phyloP scores from a whole-genome alignment of 495 filamentous ascomycete species.

The Lichenothelia convexa region DNA sequence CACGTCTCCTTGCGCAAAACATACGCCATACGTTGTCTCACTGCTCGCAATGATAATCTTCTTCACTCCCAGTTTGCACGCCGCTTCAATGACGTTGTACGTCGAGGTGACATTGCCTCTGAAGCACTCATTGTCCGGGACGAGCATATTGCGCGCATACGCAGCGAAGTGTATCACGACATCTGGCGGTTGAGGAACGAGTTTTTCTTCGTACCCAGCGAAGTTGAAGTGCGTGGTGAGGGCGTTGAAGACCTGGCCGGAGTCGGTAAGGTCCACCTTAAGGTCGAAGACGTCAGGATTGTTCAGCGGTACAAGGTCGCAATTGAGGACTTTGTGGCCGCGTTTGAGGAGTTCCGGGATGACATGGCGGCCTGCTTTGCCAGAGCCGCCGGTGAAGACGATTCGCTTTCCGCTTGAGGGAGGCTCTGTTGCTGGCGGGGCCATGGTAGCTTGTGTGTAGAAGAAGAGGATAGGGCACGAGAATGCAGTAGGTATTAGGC shows the following conservation, averaged over 20 bases:
- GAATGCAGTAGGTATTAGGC: too few species aligned
- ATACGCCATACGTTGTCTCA: conserved; percentile 41
- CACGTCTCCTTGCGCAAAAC: conserved; percentile 36
- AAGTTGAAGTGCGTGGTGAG: conserved; percentile 37
- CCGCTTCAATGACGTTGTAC: conserved; percentile 45
- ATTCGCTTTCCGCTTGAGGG: conserved; percentile 24
- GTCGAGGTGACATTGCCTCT: conserved; percentile 31
- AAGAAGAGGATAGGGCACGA: too few species aligned
- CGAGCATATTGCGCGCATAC: conserved; percentile 40
- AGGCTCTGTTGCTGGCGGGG: neutral
- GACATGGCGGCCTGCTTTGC: conserved; percentile 39
- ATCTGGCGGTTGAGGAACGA: conserved; percentile 28
- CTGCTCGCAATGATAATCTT: conserved; percentile 41
- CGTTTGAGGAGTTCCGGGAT: conserved; percentile 33
- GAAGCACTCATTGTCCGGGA: conserved; percentile 41
- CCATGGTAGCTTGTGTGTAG: too few species aligned
- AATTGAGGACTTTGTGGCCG: conserved; percentile 37
- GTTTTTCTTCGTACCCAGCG: conserved; percentile 26
- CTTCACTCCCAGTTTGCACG: conserved; percentile 37
- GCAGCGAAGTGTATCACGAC: conserved; percentile 45
- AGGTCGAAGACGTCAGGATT: conserved; percentile 35
- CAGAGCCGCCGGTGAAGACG: conserved; percentile 38
- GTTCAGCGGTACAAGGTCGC: conserved; percentile 30
- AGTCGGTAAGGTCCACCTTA: conserved; percentile 37
- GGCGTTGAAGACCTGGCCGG: conserved; percentile 40